A percentile compares a stretch with the other conserved stretches of the same genome.
These are phyloP conservation scores for Nakazawaea wyomingensis DNA, from an alignment of 805 yeast species.

Conservation along the genomic window DNA sequence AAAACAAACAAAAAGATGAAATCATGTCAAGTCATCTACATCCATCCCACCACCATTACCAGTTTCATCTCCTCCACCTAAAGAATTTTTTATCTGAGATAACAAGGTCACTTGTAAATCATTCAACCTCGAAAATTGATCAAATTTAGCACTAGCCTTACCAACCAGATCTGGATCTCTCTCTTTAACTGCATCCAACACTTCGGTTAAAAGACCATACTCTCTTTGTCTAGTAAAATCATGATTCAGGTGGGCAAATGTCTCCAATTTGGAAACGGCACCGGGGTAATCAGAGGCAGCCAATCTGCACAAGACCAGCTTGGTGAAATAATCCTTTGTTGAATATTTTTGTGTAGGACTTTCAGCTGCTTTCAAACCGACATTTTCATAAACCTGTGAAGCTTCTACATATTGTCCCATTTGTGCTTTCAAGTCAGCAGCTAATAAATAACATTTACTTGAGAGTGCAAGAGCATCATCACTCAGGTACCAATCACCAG, in stretches of 20 bases:
- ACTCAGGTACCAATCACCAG: slow-evolving; percentile 93
- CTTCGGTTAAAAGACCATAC: slow-evolving; percentile 55
- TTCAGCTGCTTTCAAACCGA: slow-evolving; percentile 70
- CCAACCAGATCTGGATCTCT: slow-evolving; percentile 78
- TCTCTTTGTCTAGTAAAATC: slow-evolving; percentile 75
- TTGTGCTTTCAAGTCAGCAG: slow-evolving; percentile 71
- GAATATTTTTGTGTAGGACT: slow-evolving; percentile 84
- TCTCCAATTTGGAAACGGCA: slow-evolving; percentile 65
- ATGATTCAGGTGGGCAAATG: slow-evolving; percentile 67
- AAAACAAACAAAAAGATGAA: background rate
- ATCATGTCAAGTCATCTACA: slow-evolving; percentile 21
- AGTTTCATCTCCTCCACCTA: slow-evolving; percentile 31
- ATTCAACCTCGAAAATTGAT: slow-evolving; percentile 84
- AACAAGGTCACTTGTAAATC: slow-evolving; percentile 84
- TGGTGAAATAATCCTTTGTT: slow-evolving; percentile 84
- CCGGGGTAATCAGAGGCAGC: slow-evolving; percentile 86
- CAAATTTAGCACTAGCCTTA: slow-evolving; percentile 72
- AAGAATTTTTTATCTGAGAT: slow-evolving; percentile 71
- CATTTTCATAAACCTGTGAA: slow-evolving; percentile 66
- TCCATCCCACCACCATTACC: slow-evolving; percentile 27
- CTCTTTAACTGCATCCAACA: slow-evolving; percentile 69
- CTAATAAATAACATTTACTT: slow-evolving; percentile 80
- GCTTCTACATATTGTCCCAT: slow-evolving; percentile 71
- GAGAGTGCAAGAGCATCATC: slow-evolving; percentile 91
- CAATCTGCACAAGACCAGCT: slow-evolving; percentile 74